Conservation (phyloP, 805 yeast genomes). For the Jamesozyma lodderae region DNA sequence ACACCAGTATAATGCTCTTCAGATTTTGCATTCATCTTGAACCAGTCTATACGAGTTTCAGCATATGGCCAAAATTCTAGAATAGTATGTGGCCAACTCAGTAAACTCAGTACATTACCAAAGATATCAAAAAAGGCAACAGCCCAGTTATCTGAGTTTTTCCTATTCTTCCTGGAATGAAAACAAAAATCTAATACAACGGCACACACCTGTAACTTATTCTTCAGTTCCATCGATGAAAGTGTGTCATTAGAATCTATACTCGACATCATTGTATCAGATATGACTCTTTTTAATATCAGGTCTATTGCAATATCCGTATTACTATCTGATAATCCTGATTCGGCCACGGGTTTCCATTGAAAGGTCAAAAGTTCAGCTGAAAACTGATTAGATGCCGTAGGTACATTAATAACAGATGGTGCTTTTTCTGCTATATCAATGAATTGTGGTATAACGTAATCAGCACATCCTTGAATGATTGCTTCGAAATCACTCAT, state of each 20-base stretch:
- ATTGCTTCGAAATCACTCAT: constrained; percentile 6
- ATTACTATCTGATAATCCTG: constrained; percentile 2
- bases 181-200: constrained; percentile 22
- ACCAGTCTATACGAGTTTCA: constrained; percentile 26
- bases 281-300: constrained; percentile 11
- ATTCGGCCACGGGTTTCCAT: constrained; percentile 10
- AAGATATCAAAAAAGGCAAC: constrained; percentile 19
- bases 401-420: neutral
- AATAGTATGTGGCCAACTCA: constrained; percentile 21
- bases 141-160: constrained; percentile 15
- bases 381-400: constrained; percentile 1
- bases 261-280: constrained; percentile 8
- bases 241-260: neutral
- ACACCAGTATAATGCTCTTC: constrained; percentile 10
- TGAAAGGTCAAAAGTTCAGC: constrained; percentile 7
- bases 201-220: constrained; percentile 9
- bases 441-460: constrained; percentile 6
- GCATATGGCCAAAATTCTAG: constrained; percentile 25
- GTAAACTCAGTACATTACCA: constrained; percentile 12
- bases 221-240: neutral
- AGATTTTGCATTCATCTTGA: constrained; percentile 14
- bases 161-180: constrained; percentile 14
- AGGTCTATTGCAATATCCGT: constrained; percentile 11
- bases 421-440: constrained; percentile 3
- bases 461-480: constrained; percentile 11